Conservation (phyloP, 1,139 yeast genomes). For the Geotrichum fermentans region DNA sequence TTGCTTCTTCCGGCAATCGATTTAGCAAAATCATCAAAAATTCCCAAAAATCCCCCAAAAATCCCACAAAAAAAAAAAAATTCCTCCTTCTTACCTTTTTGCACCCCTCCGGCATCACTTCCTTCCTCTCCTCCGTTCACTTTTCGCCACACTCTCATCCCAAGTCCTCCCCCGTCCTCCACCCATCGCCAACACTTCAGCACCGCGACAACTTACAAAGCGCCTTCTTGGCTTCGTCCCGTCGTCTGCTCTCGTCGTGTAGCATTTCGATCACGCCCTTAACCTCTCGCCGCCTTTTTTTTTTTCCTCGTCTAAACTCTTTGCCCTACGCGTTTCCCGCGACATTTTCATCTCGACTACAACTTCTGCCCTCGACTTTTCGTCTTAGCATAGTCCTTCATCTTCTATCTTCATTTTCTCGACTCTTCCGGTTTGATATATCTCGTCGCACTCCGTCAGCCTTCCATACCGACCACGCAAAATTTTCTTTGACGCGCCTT, state of each 20-base stretch:
- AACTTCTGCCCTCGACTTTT: neutral
- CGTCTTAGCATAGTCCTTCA: too few relatives aligned
- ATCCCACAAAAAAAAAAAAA: neutral
- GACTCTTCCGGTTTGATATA: neutral
- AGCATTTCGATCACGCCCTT: too few relatives aligned
- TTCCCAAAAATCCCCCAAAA: neutral
- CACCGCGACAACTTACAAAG: too few relatives aligned
- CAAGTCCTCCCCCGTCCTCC: too few relatives aligned
- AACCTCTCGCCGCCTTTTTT: neutral
- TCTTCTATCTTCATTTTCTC: too few relatives aligned
- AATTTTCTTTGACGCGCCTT: neutral
- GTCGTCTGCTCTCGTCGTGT: neutral
- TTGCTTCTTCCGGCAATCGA: neutral
- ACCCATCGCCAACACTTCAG: too few relatives aligned
- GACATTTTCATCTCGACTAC: neutral
- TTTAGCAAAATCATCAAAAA: neutral
- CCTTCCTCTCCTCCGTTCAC: neutral
- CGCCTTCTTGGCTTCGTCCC: neutral
- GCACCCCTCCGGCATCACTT: neutral
- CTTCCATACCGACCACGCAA: neutral
- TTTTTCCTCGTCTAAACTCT: neutral
- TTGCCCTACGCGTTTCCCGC: neutral
- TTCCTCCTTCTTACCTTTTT: neutral
- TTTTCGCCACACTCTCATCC: too few relatives aligned
- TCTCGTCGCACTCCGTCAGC: too few relatives aligned